Conservation (phyloP, 2,329 filamentous ascomycete genomes). For the Fusarium setosum region DNA sequence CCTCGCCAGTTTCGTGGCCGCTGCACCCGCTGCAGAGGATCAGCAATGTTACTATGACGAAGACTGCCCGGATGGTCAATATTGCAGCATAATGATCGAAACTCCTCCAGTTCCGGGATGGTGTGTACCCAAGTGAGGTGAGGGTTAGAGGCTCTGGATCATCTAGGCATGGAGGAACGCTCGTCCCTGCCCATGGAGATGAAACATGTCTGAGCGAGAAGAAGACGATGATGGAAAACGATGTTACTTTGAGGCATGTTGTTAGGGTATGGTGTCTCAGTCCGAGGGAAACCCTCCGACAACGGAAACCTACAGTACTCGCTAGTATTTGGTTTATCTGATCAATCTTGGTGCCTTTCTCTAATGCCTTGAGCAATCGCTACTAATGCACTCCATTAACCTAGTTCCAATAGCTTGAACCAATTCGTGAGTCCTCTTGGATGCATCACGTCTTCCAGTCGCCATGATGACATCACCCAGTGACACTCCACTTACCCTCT, state of each 20-base stretch:
- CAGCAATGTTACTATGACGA: background rate
- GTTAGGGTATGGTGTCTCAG: too few species aligned
- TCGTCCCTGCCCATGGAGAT: too few species aligned
- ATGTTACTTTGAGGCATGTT: too few species aligned
- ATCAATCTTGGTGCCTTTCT: background rate
- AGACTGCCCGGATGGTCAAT: background rate
- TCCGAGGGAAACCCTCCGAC: too few species aligned
- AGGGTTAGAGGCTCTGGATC: too few species aligned
- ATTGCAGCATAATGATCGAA: too few species aligned
- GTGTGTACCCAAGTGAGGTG: background rate
- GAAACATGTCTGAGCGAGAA: too few species aligned
- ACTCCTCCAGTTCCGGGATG: background rate
- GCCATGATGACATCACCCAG: background rate
- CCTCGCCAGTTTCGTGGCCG: background rate
- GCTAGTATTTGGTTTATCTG: background rate
- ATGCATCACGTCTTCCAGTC: background rate
- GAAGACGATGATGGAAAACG: too few species aligned
- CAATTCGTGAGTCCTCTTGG: background rate
- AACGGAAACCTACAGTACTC: too few species aligned
- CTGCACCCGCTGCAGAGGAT: background rate
- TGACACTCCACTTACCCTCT: background rate
- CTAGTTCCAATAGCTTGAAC: background rate
- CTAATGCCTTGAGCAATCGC: background rate
- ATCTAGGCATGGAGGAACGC: too few species aligned
- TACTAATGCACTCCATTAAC: background rate